A percentile compares a stretch with the other conserved stretches of the same genome.
Evolutionary conservation across 1,139 yeast species (phyloP).

Genomic region (Scheffersomyces quercinus): DNA sequence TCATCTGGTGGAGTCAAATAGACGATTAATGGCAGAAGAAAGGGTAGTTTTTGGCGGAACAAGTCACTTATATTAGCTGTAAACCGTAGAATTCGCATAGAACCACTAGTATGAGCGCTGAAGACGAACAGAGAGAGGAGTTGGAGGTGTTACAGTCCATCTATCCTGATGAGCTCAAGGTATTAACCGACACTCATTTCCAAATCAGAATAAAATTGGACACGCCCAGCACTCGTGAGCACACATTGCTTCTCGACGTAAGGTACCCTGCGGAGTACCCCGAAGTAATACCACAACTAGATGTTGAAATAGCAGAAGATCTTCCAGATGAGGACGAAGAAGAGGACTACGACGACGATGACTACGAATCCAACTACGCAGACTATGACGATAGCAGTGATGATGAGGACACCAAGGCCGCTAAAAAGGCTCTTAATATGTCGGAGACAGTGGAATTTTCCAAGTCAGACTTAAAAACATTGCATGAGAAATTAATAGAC

Average conservation of each 20-base stretch:
- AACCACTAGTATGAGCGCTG: constrained; percentile 54
- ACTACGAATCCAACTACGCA: constrained; percentile 38
- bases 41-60: too few relatives aligned
- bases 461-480: constrained; percentile 41
- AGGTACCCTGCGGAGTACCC: constrained; percentile 74
- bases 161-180: constrained; percentile 81
- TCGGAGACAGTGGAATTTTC: constrained; percentile 58
- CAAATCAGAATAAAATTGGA: constrained; percentile 55
- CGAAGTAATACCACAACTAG: constrained; percentile 60
- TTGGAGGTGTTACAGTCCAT: constrained; percentile 83
- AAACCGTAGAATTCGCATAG: not conserved
- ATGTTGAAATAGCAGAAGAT: constrained; percentile 38
- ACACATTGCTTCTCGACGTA: constrained; percentile 55
- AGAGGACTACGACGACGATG: constrained; percentile 40
- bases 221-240: constrained; percentile 55
- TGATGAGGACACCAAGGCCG: constrained; percentile 47
- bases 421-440: constrained; percentile 47
- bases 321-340: constrained; percentile 37
- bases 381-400: constrained; percentile 46
- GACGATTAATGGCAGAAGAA: too few relatives aligned
- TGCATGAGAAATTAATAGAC: constrained; percentile 44
- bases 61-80: too few relatives aligned
- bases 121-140: constrained; percentile 78
- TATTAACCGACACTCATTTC: constrained; percentile 45
- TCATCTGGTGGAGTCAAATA: too few relatives aligned